Base-by-base conservation (phyloP, 2,329 filamentous ascomycete species). In the Aspergillus novofumigatus region DNA sequence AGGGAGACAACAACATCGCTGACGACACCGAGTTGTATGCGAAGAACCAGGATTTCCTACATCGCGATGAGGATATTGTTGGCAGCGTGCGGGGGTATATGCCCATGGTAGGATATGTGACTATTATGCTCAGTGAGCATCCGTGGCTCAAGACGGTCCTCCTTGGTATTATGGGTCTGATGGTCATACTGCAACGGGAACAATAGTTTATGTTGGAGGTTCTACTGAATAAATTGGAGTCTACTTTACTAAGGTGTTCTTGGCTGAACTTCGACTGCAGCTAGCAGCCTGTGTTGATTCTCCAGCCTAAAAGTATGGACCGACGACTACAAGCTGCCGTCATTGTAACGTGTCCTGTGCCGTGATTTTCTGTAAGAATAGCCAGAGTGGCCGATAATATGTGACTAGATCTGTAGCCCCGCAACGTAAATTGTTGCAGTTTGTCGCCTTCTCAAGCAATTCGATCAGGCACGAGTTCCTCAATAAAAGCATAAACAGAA, bases 71-170 rank as follows among this genome's bases (percentile, higher is more conserved):
- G 70, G 93, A 97, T 71, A 92, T 99, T 55, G 91, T 99, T 56
- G 94, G 94, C 49, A 96, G 90, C 65, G 94, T 97, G 6, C 81
- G 94, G 10, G 94, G 85, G 41, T 99, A 95, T 73, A 87, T 97
- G 56, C 94, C 94, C 0, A 95, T 94, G 68, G 92, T 97, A 14
- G 94, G 94, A 64, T 97, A 97, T 71, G 92, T 97, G 49, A 99
- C 94, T 1, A 99, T 99, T 66, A 80, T 97, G 75, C 80, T 99
- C 61, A 94, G 90, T 61, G 94, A 99, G 74, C 88, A 99, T 72
- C 94, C 94, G 5, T 97, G 93, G 93, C 75, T 97, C 67, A 99
- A 99, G 84, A 95, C 91, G 47, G 93, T 87, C 26, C 90, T 97
- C 87, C 75, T 99, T 69, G 93, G 91, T 1, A 83, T 97, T 52